A percentile compares a stretch with the other conserved stretches of the same genome.
Evolutionary conservation across 1,139 yeast genomes (phyloP).

Genomic region (Pichia sp.): DNA sequence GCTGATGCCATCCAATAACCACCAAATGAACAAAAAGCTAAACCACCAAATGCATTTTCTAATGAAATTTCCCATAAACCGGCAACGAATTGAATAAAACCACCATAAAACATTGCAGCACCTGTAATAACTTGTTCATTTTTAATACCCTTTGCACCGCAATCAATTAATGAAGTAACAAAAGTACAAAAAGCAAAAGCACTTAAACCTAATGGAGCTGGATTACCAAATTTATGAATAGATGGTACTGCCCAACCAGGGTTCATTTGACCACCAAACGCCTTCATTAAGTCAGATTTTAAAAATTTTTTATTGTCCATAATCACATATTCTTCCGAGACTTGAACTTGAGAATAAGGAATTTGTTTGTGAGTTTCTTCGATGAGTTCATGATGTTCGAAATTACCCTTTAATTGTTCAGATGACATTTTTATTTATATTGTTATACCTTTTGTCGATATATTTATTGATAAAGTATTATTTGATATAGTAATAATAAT

Average conservation of each 20-base stretch:
- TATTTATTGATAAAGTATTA: no score
- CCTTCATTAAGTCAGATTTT: slow-evolving; percentile 51
- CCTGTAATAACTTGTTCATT: slow-evolving; percentile 58
- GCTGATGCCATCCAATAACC: slow-evolving; percentile 82
- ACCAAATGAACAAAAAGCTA: slow-evolving; percentile 75
- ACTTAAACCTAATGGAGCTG: slow-evolving; percentile 81
- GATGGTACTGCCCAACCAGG: slow-evolving; percentile 63
- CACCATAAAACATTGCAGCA: slow-evolving; percentile 79
- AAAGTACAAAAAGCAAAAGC: slow-evolving; percentile 85
- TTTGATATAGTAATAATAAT: no score
- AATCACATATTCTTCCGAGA: slow-evolving; percentile 39
- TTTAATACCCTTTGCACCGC: slow-evolving; percentile 51
- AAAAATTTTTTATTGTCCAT: slow-evolving; percentile 68
- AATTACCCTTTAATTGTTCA: neutral
- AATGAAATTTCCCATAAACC: slow-evolving; percentile 69
- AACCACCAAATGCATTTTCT: slow-evolving; percentile 89
- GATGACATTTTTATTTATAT: no score
- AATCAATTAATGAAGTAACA: slow-evolving; percentile 62
- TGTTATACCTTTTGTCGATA: no score
- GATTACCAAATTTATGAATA: slow-evolving; percentile 71
- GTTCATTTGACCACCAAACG: slow-evolving; percentile 68
- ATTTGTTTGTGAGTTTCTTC: neutral
- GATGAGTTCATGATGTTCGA: neutral
- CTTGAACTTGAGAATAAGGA: neutral
- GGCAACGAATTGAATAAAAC: slow-evolving; percentile 63